Conservation (phyloP, 768 basidiomycete species). For the Cytidiella melzeri region DNA sequence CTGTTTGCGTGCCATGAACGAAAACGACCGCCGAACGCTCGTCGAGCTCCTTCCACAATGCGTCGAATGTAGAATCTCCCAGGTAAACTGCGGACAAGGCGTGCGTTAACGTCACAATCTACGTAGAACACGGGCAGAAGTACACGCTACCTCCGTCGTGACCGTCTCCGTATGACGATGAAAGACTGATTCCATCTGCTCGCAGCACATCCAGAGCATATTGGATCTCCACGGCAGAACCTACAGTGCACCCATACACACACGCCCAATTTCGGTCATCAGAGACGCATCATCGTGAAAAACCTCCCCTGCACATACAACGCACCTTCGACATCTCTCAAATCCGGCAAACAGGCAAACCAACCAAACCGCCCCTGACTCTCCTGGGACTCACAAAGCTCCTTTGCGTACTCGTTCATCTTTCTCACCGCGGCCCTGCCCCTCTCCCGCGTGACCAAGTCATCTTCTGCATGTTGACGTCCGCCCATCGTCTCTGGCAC, state of each 20-base stretch:
- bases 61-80: conserved; percentile 56
- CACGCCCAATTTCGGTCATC: too few relatives aligned
- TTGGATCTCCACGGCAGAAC: conserved; percentile 55
- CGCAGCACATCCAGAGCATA: conserved; percentile 55
- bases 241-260: conserved; percentile 42
- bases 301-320: not conserved
- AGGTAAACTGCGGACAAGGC: conserved; percentile 47
- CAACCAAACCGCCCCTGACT: conserved; percentile 50
- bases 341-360: conserved; percentile 58
- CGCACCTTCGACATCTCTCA: conserved; percentile 56
- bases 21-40: conserved; percentile 56
- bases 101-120: too few relatives aligned
- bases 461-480: not conserved
- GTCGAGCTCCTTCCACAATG: conserved; percentile 67
- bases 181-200: conserved; percentile 59
- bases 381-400: conserved; percentile 44
- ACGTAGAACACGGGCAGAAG: not conserved
- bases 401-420: conserved; percentile 42
- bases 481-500: conserved; percentile 27
- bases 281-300: not conserved
- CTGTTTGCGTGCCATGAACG: conserved; percentile 64
- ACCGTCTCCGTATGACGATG: conserved; percentile 63
- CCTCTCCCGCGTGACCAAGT: not conserved
- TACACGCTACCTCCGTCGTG: conserved; percentile 45
- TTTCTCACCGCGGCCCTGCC: conserved; percentile 29